These are phyloP conservation scores for Calocera cornea DNA, from an alignment of 768 basidiomycete genomes.

Conservation along the genomic window DNA sequence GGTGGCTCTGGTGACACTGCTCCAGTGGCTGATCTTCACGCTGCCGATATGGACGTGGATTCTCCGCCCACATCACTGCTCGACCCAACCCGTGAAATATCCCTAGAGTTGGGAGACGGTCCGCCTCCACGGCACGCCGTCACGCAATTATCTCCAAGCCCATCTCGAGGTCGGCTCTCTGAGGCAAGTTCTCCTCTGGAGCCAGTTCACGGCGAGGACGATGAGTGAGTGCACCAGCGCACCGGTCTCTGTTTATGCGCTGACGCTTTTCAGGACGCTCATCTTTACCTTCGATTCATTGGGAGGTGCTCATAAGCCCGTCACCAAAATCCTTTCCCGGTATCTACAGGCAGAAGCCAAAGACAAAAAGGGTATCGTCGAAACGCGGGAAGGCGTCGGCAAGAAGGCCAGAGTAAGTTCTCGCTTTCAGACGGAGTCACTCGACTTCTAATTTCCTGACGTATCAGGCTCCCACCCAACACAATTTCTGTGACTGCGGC, in stretches of 20 bases:
- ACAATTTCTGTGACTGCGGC: constrained; percentile 87
- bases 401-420: constrained; percentile 40
- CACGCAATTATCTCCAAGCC: neutral
- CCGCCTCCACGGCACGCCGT: neutral
- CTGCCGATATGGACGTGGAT: constrained; percentile 7
- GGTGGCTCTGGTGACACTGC: neutral
- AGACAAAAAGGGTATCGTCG: constrained; percentile 41
- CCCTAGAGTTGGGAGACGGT: neutral
- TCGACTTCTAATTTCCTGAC: no score
- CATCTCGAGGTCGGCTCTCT: neutral
- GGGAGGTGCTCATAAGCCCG: constrained; percentile 54
- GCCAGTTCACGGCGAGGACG: neutral
- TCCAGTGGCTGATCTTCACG: neutral
- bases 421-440: neutral
- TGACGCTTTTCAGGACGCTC: constrained; percentile 39
- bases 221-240: neutral
- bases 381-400: constrained; percentile 31
- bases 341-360: constrained; percentile 70
- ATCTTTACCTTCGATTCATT: constrained; percentile 89
- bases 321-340: constrained; percentile 40
- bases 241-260: neutral
- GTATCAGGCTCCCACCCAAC: constrained; percentile 75
- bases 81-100: neutral
- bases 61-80: neutral
- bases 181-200: neutral